A percentile compares a stretch with the other conserved stretches of the same genome.
phyloP scores from a whole-genome alignment of 768 basidiomycete genomes.

The Amanita phalloides region DNA sequence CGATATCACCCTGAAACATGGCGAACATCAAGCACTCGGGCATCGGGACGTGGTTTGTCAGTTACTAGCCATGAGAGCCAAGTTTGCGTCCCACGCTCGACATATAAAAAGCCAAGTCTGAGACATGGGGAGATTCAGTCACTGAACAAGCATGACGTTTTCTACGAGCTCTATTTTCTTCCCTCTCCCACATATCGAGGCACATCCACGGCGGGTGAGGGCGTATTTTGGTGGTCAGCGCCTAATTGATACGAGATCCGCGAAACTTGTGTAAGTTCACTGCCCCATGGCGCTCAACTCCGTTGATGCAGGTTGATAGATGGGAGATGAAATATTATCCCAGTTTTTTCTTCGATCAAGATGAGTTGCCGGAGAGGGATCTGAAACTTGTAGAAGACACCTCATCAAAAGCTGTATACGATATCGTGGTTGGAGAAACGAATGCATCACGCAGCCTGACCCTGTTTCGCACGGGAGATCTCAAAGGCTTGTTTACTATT shows the following conservation, averaged over 20 bases:
- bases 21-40: too few relatives aligned
- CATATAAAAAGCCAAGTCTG: background rate
- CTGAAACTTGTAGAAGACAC: slow-evolving; percentile 19
- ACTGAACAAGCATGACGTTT: background rate
- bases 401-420: slow-evolving; percentile 27
- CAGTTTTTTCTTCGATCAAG: slow-evolving; percentile 37
- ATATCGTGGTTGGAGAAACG: slow-evolving; percentile 32
- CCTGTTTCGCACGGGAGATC: slow-evolving; percentile 18
- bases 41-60: background rate
- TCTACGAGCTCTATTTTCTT: slow-evolving; percentile 16
- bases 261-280: slow-evolving; percentile 45
- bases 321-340: slow-evolving; percentile 50
- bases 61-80: too few relatives aligned
- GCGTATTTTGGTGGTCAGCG: slow-evolving; percentile 40
- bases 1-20: background rate
- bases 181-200: slow-evolving; percentile 35
- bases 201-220: slow-evolving; percentile 38
- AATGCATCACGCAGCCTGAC: slow-evolving; percentile 24
- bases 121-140: background rate
- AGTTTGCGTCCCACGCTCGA: background rate
- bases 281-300: background rate
- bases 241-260: slow-evolving; percentile 43
- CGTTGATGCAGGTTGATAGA: slow-evolving; percentile 13
- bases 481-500: slow-evolving; percentile 39
- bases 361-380: slow-evolving; percentile 32